These are phyloP conservation scores for Neurospora pannonica DNA, from an alignment of 495 filamentous ascomycete species.

Conservation along the genomic window DNA sequence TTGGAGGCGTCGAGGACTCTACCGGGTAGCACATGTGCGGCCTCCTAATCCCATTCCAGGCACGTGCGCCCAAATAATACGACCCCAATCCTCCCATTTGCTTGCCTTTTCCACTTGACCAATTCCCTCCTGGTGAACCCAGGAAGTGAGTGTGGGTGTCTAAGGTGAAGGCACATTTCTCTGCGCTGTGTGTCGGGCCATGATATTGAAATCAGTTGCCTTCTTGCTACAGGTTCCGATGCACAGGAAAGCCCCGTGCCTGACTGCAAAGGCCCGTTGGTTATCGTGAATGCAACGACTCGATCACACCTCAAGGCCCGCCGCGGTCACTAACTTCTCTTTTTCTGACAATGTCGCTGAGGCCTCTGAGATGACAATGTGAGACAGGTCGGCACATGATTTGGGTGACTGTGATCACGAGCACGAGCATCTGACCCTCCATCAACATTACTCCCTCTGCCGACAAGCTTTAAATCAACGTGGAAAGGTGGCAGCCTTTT, in stretches of 20 bases:
- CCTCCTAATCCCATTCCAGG: neutral
- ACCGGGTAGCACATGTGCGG: neutral
- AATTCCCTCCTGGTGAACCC: neutral
- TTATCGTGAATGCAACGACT: neutral
- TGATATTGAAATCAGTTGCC: neutral
- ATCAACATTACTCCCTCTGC: neutral
- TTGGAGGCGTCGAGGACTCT: neutral
- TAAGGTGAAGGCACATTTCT: neutral
- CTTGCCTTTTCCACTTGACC: neutral
- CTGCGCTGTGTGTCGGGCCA: neutral
- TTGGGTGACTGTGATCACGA: neutral
- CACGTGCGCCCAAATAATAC: neutral
- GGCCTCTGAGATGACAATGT: neutral
- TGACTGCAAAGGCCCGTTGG: neutral
- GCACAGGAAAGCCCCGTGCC: neutral
- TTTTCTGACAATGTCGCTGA: neutral
- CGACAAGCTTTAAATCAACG: neutral
- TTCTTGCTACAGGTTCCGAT: neutral
- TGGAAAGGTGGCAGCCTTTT: neutral
- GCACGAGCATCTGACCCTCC: neutral
- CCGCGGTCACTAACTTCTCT: neutral
- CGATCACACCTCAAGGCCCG: neutral
- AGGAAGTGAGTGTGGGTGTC: neutral
- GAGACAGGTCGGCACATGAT: constrained; percentile 20
- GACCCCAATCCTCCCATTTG: neutral